Percentiles rank a stretch among this genome's conserved stretches.
These are phyloP conservation scores for Exophiala viscosa DNA, from an alignment of 2,329 filamentous ascomycete species.

Conservation along the genomic window DNA sequence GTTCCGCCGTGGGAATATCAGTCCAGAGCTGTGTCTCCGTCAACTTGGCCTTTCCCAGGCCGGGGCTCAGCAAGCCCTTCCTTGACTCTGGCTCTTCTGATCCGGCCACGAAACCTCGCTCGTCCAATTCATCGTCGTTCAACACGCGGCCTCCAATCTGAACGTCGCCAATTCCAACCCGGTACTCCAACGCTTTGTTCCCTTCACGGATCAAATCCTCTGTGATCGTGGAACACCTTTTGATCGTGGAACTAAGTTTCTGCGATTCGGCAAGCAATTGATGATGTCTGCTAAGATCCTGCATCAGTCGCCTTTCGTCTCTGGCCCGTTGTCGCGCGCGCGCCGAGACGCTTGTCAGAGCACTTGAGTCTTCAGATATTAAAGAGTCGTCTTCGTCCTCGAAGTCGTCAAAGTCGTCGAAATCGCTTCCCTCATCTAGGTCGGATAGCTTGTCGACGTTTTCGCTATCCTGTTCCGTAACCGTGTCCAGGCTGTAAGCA, in stretches of 20 bases:
- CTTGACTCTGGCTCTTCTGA: conserved; percentile 11
- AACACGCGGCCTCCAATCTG: conserved; percentile 78
- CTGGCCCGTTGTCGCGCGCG: conserved; percentile 56
- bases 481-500: conserved; percentile 43
- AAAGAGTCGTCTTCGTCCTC: conserved; percentile 35
- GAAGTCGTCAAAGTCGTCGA: conserved; percentile 23
- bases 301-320: conserved; percentile 77
- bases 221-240: conserved; percentile 81
- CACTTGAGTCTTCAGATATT: conserved; percentile 31
- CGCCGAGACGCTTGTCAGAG: conserved; percentile 37
- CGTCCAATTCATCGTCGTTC: conserved; percentile 58
- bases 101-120: conserved; percentile 13
- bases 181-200: conserved; percentile 79
- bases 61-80: conserved; percentile 25
- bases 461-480: conserved; percentile 42
- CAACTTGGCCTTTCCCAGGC: conserved; percentile 16
- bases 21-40: conserved; percentile 18
- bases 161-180: conserved; percentile 73
- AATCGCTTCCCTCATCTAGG: conserved; percentile 26
- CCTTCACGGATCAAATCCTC: conserved; percentile 88
- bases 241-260: conserved; percentile 92
- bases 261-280: conserved; percentile 85
- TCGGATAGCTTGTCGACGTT: conserved; percentile 35
- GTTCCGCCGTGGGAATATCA: background rate
- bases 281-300: conserved; percentile 84